Base-by-base conservation (phyloP, 2,329 filamentous ascomycete species). In the Colletotrichum incanum region DNA sequence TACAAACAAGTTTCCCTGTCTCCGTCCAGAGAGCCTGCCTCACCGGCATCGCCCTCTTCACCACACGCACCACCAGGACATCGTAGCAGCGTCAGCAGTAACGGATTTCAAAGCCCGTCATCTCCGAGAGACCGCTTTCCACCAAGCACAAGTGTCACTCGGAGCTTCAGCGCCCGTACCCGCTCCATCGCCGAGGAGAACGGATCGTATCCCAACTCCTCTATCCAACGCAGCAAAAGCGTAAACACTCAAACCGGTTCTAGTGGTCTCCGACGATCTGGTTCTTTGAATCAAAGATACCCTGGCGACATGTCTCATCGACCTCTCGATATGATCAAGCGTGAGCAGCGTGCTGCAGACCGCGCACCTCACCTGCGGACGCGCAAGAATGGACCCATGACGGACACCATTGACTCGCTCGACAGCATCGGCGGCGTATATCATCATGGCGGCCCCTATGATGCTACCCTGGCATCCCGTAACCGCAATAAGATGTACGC, bases 361-460 rank as follows among this genome's bases (percentile, higher is more conserved):
- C 90, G 91, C 61, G 84, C 90, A 34, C 89, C 89, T 2, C 92
- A 93, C 79, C 87, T 93, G 59, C 88, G 87, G 76, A 93, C 91
- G 79, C 88, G 86, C 76, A 92, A 90, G 79, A 89, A 87, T 77
- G 86, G 91, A 77, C 87, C 92, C 20, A 89, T 91, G 34, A 89
- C 94, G 1, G 95, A 98, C 80, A 86, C 87, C 11, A 96, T 98
- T 77, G 96, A 98, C 80, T 85, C 86, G 6, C 89, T 98, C 1
- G 96, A 98, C 79, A 87, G 88, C n/a, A 81, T 87, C 50, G 88
- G 89, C 62, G 87, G 87, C 23, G 83, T 87, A 2, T 98, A 97
- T 81, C 96, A 98, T 81, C 96, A 98, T 77, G 94, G 93, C 74
- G 95, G 96, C 0, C 96, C 96, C 0, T 98, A 93, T 76, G 96